Percentiles rank a stretch among this genome's conserved stretches.
Evolutionary conservation across 139 green algal species (phyloP).

Genomic region (Chlamydomonas asymmetrica): DNA sequence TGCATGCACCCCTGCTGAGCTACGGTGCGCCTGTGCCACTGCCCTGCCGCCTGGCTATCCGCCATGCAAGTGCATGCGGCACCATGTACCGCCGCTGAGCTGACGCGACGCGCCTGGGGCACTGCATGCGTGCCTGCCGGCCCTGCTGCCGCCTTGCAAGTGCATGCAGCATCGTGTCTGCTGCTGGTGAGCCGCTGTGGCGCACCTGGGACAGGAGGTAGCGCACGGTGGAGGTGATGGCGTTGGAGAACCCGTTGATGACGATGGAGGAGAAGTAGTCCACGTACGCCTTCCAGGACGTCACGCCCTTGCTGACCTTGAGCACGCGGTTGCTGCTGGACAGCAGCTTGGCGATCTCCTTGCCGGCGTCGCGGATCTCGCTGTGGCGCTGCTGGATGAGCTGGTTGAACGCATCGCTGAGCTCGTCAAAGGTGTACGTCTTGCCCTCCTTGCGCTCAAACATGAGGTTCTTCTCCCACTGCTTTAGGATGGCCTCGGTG

Average conservation of each 20-base stretch:
- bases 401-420: conserved; percentile 56
- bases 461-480: conserved; percentile 74
- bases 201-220: conserved; percentile 45
- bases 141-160: too few relatives aligned
- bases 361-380: conserved; percentile 71
- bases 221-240: conserved; percentile 66
- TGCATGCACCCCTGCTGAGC: too few relatives aligned
- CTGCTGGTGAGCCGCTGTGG: too few relatives aligned
- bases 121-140: too few relatives aligned
- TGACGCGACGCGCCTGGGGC: too few relatives aligned
- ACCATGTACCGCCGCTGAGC: too few relatives aligned
- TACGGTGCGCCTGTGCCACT: too few relatives aligned
- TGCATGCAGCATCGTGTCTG: too few relatives aligned
- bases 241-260: conserved; percentile 72
- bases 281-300: conserved; percentile 78
- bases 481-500: conserved; percentile 54
- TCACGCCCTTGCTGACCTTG: conserved; percentile 73
- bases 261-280: conserved; percentile 84
- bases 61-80: too few relatives aligned
- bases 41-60: too few relatives aligned
- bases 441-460: conserved; percentile 87
- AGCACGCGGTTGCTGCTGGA: conserved; percentile 72
- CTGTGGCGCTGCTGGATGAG: conserved; percentile 58
- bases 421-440: conserved; percentile 78
- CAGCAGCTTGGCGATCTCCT: conserved; percentile 85